Evolutionary conservation across 2,329 filamentous ascomycete genomes (phyloP).

Genomic region (Fusarium annulatum): DNA sequence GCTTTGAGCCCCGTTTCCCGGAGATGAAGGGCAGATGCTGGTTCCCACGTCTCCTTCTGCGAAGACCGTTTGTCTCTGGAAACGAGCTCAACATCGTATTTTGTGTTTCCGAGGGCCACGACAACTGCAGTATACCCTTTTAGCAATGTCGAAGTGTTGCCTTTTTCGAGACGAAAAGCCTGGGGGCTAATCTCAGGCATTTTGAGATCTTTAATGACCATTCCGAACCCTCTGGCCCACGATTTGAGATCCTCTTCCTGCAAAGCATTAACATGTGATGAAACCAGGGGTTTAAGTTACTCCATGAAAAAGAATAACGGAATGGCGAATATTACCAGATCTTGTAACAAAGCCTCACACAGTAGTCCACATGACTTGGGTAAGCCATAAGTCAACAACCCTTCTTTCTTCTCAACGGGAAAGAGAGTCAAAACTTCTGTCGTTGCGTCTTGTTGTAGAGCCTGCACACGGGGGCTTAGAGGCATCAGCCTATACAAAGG

Average conservation of each 20-base stretch:
- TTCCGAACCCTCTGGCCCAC: slow-evolving; percentile 39
- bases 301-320: slow-evolving; percentile 6
- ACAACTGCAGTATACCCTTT: slow-evolving; percentile 43
- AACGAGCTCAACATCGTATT: slow-evolving; percentile 41
- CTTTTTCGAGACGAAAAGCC: slow-evolving; percentile 43
- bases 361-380: slow-evolving; percentile 40
- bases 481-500: slow-evolving; percentile 42
- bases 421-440: slow-evolving; percentile 43
- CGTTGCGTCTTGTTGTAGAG: slow-evolving; percentile 42
- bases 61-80: slow-evolving; percentile 39
- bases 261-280: slow-evolving; percentile 6
- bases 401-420: slow-evolving; percentile 40
- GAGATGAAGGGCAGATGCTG: slow-evolving; percentile 39
- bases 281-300: not conserved
- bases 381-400: slow-evolving; percentile 40
- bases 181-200: slow-evolving; percentile 42
- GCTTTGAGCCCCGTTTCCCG: slow-evolving; percentile 42
- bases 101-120: slow-evolving; percentile 42
- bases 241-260: slow-evolving; percentile 39
- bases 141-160: slow-evolving; percentile 42
- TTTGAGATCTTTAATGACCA: slow-evolving; percentile 40
- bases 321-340: slow-evolving; percentile 34
- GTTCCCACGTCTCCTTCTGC: slow-evolving; percentile 39
- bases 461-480: slow-evolving; percentile 37
- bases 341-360: slow-evolving; percentile 37